A percentile compares a stretch with the other conserved stretches of the same genome.
These are phyloP conservation scores for Saccharomycopsis javanensis DNA, from an alignment of 805 yeast species.

Conservation along the genomic window DNA sequence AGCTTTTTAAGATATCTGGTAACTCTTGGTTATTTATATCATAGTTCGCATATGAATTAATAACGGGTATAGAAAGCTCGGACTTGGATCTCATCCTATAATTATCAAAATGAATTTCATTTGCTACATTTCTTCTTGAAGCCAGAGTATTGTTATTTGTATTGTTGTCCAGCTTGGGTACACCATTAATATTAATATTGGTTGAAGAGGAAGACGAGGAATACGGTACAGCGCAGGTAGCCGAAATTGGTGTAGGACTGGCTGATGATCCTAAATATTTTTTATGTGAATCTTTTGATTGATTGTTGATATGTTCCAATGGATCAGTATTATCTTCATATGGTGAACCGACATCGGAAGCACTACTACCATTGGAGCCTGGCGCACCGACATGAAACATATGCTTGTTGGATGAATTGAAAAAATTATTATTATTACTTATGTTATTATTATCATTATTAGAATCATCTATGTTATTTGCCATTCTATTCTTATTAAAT, in stretches of 20 bases:
- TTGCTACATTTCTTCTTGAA: background rate
- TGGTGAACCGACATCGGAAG: background rate
- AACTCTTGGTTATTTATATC: background rate
- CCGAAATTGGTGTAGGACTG: background rate
- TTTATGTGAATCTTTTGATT: background rate
- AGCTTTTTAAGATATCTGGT: slow-evolving; percentile 8
- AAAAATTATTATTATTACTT: background rate
- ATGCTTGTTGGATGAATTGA: background rate
- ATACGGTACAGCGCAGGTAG: background rate
- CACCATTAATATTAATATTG: background rate
- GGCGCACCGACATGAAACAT: background rate
- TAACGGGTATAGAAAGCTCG: background rate
- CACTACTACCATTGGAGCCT: background rate
- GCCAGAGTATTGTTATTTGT: background rate
- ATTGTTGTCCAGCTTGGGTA: background rate
- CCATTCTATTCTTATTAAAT: slow-evolving; percentile 1
- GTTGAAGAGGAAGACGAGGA: background rate
- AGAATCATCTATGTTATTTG: background rate
- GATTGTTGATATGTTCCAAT: background rate
- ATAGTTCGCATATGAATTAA: slow-evolving; percentile 6
- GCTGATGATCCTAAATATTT: background rate
- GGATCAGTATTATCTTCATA: slow-evolving; percentile 1
- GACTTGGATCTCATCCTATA: slow-evolving; percentile 11
- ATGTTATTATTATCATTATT: background rate
- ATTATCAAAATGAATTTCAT: slow-evolving; percentile 5